These are phyloP conservation scores for Pyrenula aspistea DNA, from an alignment of 495 filamentous ascomycete species.

Conservation along the genomic window DNA sequence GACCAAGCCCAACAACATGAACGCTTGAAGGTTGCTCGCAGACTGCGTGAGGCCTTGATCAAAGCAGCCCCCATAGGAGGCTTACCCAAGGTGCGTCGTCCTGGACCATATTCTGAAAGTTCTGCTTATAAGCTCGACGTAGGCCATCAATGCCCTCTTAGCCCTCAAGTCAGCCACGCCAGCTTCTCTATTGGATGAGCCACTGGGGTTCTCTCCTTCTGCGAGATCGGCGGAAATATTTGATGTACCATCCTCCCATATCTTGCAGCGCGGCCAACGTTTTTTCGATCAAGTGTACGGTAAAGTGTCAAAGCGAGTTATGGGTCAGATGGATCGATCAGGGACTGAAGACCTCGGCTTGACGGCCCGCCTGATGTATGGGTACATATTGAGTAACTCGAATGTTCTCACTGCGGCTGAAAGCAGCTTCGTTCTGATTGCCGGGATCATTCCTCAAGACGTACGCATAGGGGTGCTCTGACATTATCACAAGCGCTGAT, in stretches of 20 bases:
- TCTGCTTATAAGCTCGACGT: constrained; percentile 3
- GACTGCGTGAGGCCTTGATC: constrained; percentile 40
- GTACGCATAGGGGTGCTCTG: constrained; percentile 13
- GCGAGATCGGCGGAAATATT: constrained; percentile 22
- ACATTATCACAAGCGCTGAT: neutral
- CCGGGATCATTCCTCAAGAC: constrained; percentile 43
- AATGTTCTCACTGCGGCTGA: constrained; percentile 31
- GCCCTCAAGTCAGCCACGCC: constrained; percentile 35
- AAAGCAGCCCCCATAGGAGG: constrained; percentile 39
- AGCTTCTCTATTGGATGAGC: constrained; percentile 30
- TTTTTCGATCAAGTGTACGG: constrained; percentile 44
- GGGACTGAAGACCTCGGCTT: constrained; percentile 43
- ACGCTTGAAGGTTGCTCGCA: constrained; percentile 28
- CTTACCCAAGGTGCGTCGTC: constrained; percentile 33
- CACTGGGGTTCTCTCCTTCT: constrained; percentile 25
- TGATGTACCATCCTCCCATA: constrained; percentile 19
- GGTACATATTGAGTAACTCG: constrained; percentile 36
- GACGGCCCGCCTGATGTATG: constrained; percentile 38
- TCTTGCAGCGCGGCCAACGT: constrained; percentile 30
- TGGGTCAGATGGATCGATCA: constrained; percentile 37
- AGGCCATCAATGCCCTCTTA: constrained; percentile 41
- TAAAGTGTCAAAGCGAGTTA: constrained; percentile 35
- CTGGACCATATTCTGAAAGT: too few relatives aligned
- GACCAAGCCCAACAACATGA: constrained; percentile 19
- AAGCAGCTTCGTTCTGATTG: constrained; percentile 41